Evolutionary conservation across 441 rosid genomes (phyloP), one percentile per base, ranked within the genome.

Genomic region (Hypseocharis bilobata): DNA sequence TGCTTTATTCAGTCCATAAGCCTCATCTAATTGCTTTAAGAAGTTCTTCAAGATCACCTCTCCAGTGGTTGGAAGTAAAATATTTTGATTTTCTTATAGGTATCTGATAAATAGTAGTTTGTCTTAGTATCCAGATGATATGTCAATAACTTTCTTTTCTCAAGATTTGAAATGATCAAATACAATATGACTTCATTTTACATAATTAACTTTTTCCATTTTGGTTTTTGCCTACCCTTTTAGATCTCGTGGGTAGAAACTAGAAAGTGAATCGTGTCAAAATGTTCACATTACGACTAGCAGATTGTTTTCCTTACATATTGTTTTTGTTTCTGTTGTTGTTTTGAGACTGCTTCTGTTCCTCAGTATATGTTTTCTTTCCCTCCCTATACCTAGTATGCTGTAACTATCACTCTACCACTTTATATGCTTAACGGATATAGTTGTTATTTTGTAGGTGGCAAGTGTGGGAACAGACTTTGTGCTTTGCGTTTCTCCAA

Each of bases 391-490:
- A 25, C 7, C 4, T 47, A 38, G 57, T 30, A 56, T 27, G 44
- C 57, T 16, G 45, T 23, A 59, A 54, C n/a, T 58, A 45, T 45
- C 52, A 42, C 49, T 57, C 8, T 32, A 52, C 30, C 23, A 11
- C 47, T 61, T 51, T 17, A 23, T 45, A n/a, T 59, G 28, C 26
- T 70, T 59, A 68, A 54, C 57, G 32, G 19, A n/a, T n/a, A n/a
- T 22, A 51, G 74, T 71, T 54, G 63, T 67, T 77, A 61, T 32
- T 65, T 77, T 67, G 78, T 77, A 93, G 97, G 82, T 90, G 86
- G 86, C 86, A 83, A 77, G 73, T 77, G 67, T 70, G 78, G 81
- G 85, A 80, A 72, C 80, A 78, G 70, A 84, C 74, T 68, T 70
- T 66, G 70, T 66, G 80, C 67, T 70, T 82, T 42, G 58, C 55